These are phyloP conservation scores for Aspergillus clavatus DNA, from an alignment of 2,329 filamentous ascomycete species.

Conservation along the genomic window DNA sequence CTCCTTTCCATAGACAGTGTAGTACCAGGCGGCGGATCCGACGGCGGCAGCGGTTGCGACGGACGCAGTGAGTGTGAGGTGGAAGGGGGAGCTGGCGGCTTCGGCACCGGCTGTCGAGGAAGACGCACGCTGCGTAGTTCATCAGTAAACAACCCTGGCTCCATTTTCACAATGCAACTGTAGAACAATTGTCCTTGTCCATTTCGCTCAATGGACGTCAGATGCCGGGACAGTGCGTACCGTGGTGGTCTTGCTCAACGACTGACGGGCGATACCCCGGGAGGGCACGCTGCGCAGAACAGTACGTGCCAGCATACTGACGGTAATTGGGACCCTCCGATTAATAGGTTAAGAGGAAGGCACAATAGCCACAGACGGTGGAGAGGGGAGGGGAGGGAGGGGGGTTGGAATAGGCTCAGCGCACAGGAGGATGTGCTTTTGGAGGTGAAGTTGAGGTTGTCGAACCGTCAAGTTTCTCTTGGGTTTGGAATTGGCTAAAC, in stretches of 20 bases:
- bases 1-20: slow-evolving; percentile 86
- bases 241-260: slow-evolving; percentile 67
- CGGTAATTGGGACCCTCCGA: slow-evolving; percentile 35
- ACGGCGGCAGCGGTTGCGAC: slow-evolving; percentile 81
- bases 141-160: slow-evolving; percentile 29
- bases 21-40: slow-evolving; percentile 94
- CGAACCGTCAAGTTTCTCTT: slow-evolving; percentile 35
- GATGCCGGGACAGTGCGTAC: slow-evolving; percentile 55
- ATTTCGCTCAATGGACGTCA: slow-evolving; percentile 27
- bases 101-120: slow-evolving; percentile 65
- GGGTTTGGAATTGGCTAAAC: slow-evolving; percentile 35
- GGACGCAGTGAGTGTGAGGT: slow-evolving; percentile 79
- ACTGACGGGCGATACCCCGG: slow-evolving; percentile 71
- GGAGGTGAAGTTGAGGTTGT: slow-evolving; percentile 34
- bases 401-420: slow-evolving; percentile 20
- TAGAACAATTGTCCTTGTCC: slow-evolving; percentile 26
- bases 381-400: slow-evolving; percentile 24
- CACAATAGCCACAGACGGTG: slow-evolving; percentile 29
- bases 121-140: slow-evolving; percentile 56
- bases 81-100: slow-evolving; percentile 68
- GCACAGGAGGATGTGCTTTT: slow-evolving; percentile 31
- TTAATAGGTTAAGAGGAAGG: slow-evolving; percentile 28
- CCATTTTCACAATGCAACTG: slow-evolving; percentile 14
- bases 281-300: slow-evolving; percentile 83
- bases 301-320: slow-evolving; percentile 89